Evolutionary conservation across 2,329 filamentous ascomycete species (phyloP).

Genomic region (Diaporthe citrichinensis): DNA sequence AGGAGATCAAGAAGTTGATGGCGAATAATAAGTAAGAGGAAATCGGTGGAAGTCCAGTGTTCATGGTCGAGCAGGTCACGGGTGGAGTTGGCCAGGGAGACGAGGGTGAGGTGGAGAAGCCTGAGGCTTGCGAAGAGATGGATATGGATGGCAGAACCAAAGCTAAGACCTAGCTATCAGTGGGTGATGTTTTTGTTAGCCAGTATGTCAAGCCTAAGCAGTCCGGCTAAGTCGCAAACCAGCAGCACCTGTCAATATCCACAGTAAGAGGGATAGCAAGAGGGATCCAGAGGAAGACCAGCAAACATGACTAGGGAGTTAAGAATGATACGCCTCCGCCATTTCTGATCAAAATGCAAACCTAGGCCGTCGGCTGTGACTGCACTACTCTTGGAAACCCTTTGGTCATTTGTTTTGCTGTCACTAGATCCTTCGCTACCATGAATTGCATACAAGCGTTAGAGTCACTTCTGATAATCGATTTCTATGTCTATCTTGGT

Average conservation of each 20-base stretch:
- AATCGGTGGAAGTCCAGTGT: too few species aligned
- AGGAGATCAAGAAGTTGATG: slow-evolving; percentile 4
- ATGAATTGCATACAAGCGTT: too few species aligned
- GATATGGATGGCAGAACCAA: background rate
- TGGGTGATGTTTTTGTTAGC: background rate
- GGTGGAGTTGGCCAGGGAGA: background rate
- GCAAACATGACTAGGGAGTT: too few species aligned
- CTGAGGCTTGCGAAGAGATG: background rate
- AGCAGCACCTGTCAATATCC: background rate
- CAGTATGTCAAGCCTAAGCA: background rate
- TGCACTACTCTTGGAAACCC: background rate
- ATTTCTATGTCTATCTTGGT: too few species aligned
- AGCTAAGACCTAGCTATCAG: too few species aligned
- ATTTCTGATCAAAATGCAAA: background rate
- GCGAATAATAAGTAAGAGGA: background rate
- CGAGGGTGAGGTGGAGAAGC: background rate
- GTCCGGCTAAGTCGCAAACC: background rate
- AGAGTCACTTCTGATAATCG: too few species aligned
- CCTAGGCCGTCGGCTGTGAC: fast-evolving
- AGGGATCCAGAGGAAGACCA: background rate
- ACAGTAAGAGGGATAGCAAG: background rate
- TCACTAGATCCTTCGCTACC: too few species aligned
- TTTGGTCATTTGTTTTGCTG: too few species aligned
- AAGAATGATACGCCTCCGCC: background rate
- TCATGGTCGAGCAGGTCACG: fast-evolving